Evolutionary conservation across 768 basidiomycete species (phyloP).

Genomic region (Boletus edulis): DNA sequence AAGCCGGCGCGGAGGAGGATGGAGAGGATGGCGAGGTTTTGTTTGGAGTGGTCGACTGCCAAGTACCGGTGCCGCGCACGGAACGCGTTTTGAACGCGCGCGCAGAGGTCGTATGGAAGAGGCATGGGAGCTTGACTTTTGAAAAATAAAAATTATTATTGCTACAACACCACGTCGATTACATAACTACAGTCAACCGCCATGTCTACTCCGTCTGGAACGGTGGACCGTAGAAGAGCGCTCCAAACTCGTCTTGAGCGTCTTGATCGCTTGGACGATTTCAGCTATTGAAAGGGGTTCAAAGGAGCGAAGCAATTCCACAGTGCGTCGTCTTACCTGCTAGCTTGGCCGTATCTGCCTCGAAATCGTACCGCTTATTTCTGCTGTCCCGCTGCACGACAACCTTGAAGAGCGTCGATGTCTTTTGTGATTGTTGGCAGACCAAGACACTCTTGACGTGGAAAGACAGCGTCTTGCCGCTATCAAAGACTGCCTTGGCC

Average conservation of each 20-base stretch:
- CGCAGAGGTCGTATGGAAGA: constrained; percentile 82
- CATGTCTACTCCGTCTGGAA: constrained; percentile 61
- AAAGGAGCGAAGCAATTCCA: not conserved
- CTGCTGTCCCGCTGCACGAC: constrained; percentile 71
- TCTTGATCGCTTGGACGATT: constrained; percentile 72
- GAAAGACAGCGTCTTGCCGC: constrained; percentile 87
- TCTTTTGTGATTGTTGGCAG: constrained; percentile 81
- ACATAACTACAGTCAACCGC: constrained; percentile 31
- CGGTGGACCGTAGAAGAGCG: constrained; percentile 62
- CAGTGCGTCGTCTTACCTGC: constrained; percentile 53
- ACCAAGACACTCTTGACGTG: constrained; percentile 85
- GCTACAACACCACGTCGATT: constrained; percentile 3
- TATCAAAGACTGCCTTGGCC: constrained; percentile 80
- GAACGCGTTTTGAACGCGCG: constrained; percentile 91
- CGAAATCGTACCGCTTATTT: constrained; percentile 95
- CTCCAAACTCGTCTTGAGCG: constrained; percentile 62
- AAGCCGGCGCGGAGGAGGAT: constrained; percentile 93
- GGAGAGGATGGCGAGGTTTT: constrained; percentile 89
- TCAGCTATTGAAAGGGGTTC: constrained; percentile 46
- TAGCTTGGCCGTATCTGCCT: constrained; percentile 81
- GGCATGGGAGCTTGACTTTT: constrained; percentile 33
- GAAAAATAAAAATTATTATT: not conserved
- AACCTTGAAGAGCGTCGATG: constrained; percentile 83
- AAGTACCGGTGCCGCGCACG: constrained; percentile 79
- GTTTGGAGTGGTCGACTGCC: constrained; percentile 77